Evolutionary conservation across 768 basidiomycete species (phyloP).

Genomic region (Lactarius deliciosus): DNA sequence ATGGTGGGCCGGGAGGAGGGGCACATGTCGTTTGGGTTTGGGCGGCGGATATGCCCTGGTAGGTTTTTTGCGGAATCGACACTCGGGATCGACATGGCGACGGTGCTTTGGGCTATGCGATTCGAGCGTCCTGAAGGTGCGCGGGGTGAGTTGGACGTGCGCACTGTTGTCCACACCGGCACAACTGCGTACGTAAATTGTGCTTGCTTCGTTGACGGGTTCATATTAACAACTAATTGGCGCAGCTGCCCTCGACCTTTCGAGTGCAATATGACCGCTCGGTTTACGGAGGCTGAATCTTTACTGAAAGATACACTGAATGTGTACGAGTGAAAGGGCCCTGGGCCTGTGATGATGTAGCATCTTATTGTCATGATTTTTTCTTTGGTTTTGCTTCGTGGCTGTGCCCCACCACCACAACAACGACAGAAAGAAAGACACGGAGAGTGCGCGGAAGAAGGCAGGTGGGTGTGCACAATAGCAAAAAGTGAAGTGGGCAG

Average conservation of each 20-base stretch:
- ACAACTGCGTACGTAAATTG: neutral
- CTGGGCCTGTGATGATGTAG: no score
- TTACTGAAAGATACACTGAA: neutral
- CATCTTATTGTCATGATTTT: no score
- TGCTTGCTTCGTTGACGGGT: neutral
- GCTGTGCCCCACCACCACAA: no score
- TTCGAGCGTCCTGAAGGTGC: neutral
- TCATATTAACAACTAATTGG: neutral
- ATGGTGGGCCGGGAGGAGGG: neutral
- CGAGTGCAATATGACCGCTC: neutral
- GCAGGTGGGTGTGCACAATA: no score
- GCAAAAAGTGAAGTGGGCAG: no score
- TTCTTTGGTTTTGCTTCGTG: no score
- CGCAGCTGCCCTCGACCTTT: neutral
- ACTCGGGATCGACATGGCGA: neutral
- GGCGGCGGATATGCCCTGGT: neutral
- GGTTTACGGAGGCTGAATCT: neutral
- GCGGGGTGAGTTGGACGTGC: neutral
- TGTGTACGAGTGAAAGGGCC: neutral
- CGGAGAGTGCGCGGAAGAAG: no score
- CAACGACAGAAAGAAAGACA: no score
- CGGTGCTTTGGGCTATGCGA: neutral
- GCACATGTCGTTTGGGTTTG: neutral
- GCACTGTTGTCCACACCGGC: fast-evolving
- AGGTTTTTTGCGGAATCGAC: neutral